Evolutionary conservation across 2,329 filamentous ascomycete species (phyloP), one percentile per base, ranked within the genome.

Genomic region (Immersiporthe knoxdaviesiana): DNA sequence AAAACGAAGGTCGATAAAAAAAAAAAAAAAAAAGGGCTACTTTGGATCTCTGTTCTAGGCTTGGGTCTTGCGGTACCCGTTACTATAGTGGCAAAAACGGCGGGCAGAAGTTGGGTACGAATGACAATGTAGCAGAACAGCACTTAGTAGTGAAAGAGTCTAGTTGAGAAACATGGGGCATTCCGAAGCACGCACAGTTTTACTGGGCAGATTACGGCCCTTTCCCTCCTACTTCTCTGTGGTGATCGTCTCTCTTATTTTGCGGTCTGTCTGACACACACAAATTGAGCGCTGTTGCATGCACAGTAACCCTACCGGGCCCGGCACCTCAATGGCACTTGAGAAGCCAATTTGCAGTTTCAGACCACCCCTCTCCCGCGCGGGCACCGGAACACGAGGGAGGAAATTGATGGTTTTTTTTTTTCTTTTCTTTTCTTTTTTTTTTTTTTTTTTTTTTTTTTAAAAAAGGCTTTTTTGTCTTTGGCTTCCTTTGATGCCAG

Each of bases 161-260:
- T 39, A 39, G 37, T 12, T 39, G 35, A n/a, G 6, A 47, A n/a
- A 47, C 18, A 47, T 47, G 1, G 16, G 21, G 44, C 44, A 47
- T 47, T 47, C 44, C 44, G 2, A 47, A 47, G 44, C 44, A n/a
- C 18, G n/a, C 44, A n/a, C 44, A 47, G 44, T n/a, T n/a, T 44
- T 59, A 68, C 47, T 68, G 66, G 66, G 59, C 35, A 59, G 60
- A 35, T 56, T 63, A 63, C 66, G 66, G 50, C 37, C 30, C 37
- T 30, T n/a, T 27, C 24, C 12, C 12, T 30, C 3, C 35, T 35
- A 4, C 8, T 4, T 35, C 4, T 35, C 4, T 35, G 35, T 27
- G 18, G 44, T n/a, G 44, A 47, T n/a, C 44, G 16, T 47, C 18
- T n/a, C 8, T 47, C 3, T 47, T 18, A 21, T 21, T 10, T 47